phyloP scores from a whole-genome alignment of 2,329 filamentous ascomycete genomes.

The Ascochyta rabiei region DNA sequence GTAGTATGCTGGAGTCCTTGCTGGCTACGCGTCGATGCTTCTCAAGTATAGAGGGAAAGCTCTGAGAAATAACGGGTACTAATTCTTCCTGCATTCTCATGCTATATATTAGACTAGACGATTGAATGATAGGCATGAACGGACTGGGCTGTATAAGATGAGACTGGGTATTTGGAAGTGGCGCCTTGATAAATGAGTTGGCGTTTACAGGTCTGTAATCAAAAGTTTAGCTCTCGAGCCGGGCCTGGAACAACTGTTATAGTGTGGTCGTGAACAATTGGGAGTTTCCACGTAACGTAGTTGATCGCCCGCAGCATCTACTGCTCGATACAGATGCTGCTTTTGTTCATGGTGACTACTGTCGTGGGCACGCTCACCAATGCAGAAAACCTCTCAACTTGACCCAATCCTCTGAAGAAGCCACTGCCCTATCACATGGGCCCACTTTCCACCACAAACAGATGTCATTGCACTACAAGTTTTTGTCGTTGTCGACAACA shows the following conservation, averaged over 20 bases:
- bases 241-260: background rate
- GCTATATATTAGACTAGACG: conserved; percentile 17
- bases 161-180: background rate
- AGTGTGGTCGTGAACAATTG: background rate
- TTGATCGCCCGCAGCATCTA: too few relatives aligned
- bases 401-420: too few relatives aligned
- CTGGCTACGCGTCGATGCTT: background rate
- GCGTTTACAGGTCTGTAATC: conserved; percentile 1
- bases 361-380: too few relatives aligned
- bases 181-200: conserved; percentile 3
- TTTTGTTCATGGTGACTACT: too few relatives aligned
- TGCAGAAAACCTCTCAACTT: too few relatives aligned
- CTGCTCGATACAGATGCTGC: too few relatives aligned
- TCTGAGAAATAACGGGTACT: background rate
- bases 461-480: too few relatives aligned
- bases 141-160: conserved; percentile 7
- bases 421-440: too few relatives aligned
- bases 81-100: conserved; percentile 6
- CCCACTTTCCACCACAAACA: too few relatives aligned
- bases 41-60: background rate
- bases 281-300: too few relatives aligned
- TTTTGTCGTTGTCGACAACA: too few relatives aligned
- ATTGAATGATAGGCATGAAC: background rate
- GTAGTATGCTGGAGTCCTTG: background rate
- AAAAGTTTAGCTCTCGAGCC: conserved; percentile 1